Base-by-base conservation (phyloP, 352 stramenopile genomes). In the Phytopythium oedochilum region DNA sequence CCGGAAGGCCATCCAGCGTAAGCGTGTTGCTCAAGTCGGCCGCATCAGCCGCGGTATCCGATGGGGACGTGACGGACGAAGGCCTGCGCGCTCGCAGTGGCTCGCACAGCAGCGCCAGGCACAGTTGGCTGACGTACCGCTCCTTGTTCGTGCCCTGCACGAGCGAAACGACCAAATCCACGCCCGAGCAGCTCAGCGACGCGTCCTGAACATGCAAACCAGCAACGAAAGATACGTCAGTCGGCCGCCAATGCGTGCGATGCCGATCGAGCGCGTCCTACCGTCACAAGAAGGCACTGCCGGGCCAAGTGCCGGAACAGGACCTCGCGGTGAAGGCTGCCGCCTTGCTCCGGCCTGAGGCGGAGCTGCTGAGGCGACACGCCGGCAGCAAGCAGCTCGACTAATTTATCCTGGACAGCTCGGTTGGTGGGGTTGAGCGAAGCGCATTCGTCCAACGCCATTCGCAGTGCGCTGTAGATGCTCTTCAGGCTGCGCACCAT, bases 81-180 rank as follows among this genome's bases (percentile, higher is more conserved):
- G 48, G n/a, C 5, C 8, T 40, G 3, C 49, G 34, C 17, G 53
- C 59, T 3, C 75, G 73, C 36, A 81, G 86, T 17, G 79, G 77
- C 34, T 83, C 69, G 25, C 85, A 75, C n/a, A 92, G 53, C 38
- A 92, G 32, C 23, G 75, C 65, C 15, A 86, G 55, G 40, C 75
- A 86, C 26, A 92, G 54, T 22, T 77, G 73, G 23, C 75, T 73
- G 23, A 89, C 23, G 11, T 75, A 46, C 12, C 26, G 20, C 31
- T 72, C 66, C 54, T 77, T 75, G 17, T 68, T 70, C 4, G 73
- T 88, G 20, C 74, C 59, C n/a, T 60, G 20, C 14, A 75, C 73
- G 7, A 92, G 54, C 2, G 57, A 39, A 4, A 68, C 62, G 8
- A 89, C 29, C 17, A 68, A 55, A 53, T 83, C 66, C 28, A 73